Base-by-base conservation (phyloP, 2,329 filamentous ascomycete species). In the Colletotrichum shisoi region DNA sequence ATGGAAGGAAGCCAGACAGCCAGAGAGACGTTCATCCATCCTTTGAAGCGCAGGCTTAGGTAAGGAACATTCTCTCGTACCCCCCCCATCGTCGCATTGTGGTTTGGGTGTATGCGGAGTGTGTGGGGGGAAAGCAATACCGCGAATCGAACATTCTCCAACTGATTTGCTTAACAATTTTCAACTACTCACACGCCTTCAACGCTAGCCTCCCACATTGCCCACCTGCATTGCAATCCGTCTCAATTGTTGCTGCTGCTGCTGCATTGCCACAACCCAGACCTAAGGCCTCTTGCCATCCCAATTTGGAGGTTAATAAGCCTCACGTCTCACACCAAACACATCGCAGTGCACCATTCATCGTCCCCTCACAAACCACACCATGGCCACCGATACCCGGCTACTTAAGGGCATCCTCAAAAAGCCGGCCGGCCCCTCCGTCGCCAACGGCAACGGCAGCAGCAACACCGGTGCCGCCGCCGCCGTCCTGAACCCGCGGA, bases 341-440 rank as follows among this genome's bases (percentile, higher is more conserved):
- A 40, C 24, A 40, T 27, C 17, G 6, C 24, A 3, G 40, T 40
- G 40, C 54, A 11, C 17, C 3, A 34, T 31, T 13, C 19, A 11
- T 6, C 21, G 19, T 39, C n/a, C 21, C 17, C 37, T 27, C 57
- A 19, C 21, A 52, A 40, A 17, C n/a, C 17, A 52, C 24, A 46
- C 57, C 82, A 89, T 89, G 72, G 79, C 83, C 73, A 63, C 71
- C 31, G 62, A 72, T 40, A 70, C 65, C 42, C 75, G 75, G 69
- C 78, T 80, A 56, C 78, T 79, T 24, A 89, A 86, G 72, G 81
- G 87, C 69, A 87, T 88, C 67, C 80, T 91, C 17, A 91, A 90
- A 75, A 88, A 86, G 62, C 67, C 69, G 71, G 75, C 79, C 66
- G 77, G 78, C 60, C 77, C 19, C 44, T 81, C 54, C 77, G 48